Conservation (phyloP, 2,329 filamentous ascomycete genomes). For the Monilinia laxa region DNA sequence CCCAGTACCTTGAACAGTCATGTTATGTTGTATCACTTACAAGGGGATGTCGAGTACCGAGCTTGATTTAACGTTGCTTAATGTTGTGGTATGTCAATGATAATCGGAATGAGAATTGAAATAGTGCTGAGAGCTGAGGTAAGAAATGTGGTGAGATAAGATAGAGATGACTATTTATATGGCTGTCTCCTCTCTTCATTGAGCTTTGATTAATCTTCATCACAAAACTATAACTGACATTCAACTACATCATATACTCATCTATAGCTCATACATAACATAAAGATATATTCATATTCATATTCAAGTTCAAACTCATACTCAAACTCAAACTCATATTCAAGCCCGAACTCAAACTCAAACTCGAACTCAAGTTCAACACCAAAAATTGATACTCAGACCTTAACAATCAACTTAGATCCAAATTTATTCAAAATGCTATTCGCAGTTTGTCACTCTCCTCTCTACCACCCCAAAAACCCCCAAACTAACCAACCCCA, state of each 20-base stretch:
- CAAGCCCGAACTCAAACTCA: not conserved
- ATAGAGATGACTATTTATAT: constrained; percentile 10
- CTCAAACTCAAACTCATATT: not conserved
- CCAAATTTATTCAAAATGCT: constrained; percentile 16
- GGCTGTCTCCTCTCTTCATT: not conserved
- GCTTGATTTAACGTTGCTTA: constrained; percentile 16
- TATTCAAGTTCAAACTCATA: not conserved
- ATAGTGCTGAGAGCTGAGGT: not conserved
- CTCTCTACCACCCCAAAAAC: not conserved
- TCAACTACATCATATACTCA: not conserved
- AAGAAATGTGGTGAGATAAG: constrained; percentile 1
- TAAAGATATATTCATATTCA: no score
- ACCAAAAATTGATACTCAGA: not conserved
- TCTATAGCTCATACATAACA: not conserved
- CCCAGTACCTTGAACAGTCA: constrained; percentile 1
- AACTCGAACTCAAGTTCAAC: not conserved
- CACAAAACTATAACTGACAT: not conserved
- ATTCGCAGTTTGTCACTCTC: constrained; percentile 12
- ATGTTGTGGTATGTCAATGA: constrained; percentile 6
- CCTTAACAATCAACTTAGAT: not conserved
- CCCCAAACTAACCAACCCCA: not conserved
- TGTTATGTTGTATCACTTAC: constrained; percentile 14
- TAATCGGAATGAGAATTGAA: no score
- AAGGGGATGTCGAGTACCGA: not conserved
- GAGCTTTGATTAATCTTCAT: constrained; percentile 6